phyloP scores from a whole-genome alignment of 768 basidiomycete species.

The Lentinula boryana region DNA sequence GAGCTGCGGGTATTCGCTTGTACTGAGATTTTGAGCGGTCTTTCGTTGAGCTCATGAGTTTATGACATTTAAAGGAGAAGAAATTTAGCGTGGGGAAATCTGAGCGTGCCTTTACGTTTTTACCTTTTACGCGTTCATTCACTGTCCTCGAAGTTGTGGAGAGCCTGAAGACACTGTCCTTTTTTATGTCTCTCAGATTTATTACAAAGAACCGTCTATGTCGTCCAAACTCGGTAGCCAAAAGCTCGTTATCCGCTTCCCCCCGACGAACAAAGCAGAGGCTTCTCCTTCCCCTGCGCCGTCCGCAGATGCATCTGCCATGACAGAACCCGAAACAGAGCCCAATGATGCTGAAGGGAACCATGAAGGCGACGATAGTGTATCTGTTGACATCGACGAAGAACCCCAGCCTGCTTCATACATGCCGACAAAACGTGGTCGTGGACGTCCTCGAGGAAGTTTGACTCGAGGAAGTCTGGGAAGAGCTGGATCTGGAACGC shows the following conservation, averaged over 20 bases:
- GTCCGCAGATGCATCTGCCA: constrained; percentile 18
- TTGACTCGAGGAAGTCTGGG: constrained; percentile 10
- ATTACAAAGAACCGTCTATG: neutral
- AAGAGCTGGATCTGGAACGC: constrained; percentile 21
- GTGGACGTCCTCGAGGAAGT: constrained; percentile 29
- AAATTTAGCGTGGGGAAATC: neutral
- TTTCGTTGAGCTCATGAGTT: neutral
- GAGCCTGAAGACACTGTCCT: too few species aligned
- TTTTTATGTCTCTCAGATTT: neutral
- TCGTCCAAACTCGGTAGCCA: neutral
- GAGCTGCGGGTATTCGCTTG: constrained; percentile 39
- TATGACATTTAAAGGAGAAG: neutral
- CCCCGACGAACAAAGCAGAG: constrained; percentile 18
- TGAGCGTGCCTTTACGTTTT: neutral
- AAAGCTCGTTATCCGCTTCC: constrained; percentile 6
- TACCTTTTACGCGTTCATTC: neutral
- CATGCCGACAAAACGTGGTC: constrained; percentile 21
- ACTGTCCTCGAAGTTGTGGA: too few species aligned
- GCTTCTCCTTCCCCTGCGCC: constrained; percentile 14
- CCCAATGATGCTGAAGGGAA: constrained; percentile 9
- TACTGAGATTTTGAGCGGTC: constrained; percentile 22
- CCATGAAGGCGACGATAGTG: constrained; percentile 27
- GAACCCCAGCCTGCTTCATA: constrained; percentile 6
- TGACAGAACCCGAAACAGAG: constrained; percentile 26
- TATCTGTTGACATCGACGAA: constrained; percentile 23